phyloP scores from a whole-genome alignment of 2,329 filamentous ascomycete genomes.

The Penicillium nordicum region DNA sequence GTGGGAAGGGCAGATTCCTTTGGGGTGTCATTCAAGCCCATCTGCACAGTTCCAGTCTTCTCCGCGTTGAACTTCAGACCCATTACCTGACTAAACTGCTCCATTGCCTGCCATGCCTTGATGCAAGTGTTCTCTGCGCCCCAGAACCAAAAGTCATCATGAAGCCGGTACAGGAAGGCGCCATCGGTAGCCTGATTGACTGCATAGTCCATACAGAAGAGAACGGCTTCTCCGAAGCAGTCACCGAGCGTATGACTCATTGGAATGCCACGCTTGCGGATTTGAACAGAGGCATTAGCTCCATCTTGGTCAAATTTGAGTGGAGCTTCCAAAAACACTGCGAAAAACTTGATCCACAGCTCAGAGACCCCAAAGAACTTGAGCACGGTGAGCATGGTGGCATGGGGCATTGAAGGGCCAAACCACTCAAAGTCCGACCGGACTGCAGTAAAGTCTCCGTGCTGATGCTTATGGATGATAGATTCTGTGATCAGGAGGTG shows the following conservation, averaged over 20 bases:
- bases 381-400: conserved; percentile 56
- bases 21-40: conserved; percentile 26
- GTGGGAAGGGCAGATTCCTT: conserved; percentile 41
- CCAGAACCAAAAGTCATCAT: conserved; percentile 69
- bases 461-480: conserved; percentile 48
- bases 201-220: conserved; percentile 65
- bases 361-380: conserved; percentile 58
- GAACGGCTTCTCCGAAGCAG: conserved; percentile 56
- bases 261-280: conserved; percentile 57
- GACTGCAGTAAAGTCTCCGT: conserved; percentile 52
- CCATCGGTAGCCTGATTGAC: conserved; percentile 58
- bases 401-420: conserved; percentile 57
- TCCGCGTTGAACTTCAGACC: conserved; percentile 57
- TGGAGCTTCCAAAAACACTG: conserved; percentile 57
- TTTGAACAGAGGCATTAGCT: conserved; percentile 41
- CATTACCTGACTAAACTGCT: conserved; percentile 53
- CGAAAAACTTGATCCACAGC: conserved; percentile 59
- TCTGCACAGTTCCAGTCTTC: conserved; percentile 54
- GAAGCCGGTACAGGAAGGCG: conserved; percentile 56
- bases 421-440: conserved; percentile 60
- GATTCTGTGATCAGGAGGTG: conserved; percentile 57
- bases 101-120: conserved; percentile 58
- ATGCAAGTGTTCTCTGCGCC: conserved; percentile 52
- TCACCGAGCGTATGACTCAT: conserved; percentile 59
- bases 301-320: conserved; percentile 57